Evolutionary conservation across 148 eudicot genomes (phyloP).

Genomic region (Rhododendron ferrugineum): DNA sequence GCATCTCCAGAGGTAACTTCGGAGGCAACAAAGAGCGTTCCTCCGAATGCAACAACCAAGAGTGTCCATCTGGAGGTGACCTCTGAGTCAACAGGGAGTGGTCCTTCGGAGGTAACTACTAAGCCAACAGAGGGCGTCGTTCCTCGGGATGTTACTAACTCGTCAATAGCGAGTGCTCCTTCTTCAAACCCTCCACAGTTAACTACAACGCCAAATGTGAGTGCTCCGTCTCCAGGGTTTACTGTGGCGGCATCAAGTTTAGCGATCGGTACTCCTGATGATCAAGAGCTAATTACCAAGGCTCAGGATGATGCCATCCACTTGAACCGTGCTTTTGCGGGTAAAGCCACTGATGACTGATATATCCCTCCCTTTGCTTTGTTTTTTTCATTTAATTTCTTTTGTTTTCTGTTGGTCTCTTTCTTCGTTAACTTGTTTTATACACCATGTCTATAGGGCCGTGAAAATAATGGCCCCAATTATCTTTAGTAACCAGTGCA

Average conservation of each 20-base stretch:
- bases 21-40: background rate
- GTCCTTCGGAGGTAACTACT: background rate
- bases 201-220: background rate
- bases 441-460: background rate
- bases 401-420: background rate
- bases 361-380: background rate
- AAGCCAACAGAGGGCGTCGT: background rate
- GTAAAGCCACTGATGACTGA: background rate
- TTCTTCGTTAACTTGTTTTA: background rate
- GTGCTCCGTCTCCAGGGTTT: background rate
- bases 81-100: background rate
- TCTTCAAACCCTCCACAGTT: background rate
- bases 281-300: background rate
- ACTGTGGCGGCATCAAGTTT: background rate
- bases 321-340: background rate
- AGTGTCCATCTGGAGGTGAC: background rate
- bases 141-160: no score
- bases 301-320: background rate
- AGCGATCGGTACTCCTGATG: background rate
- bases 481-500: no score
- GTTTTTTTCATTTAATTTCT: background rate
- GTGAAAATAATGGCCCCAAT: background rate
- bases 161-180: background rate
- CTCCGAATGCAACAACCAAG: background rate
- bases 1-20: background rate